Evolutionary conservation across 208 protist genomes (phyloP), one percentile per base, ranked within the genome.

Genomic region (Leishmania tarentolae): DNA sequence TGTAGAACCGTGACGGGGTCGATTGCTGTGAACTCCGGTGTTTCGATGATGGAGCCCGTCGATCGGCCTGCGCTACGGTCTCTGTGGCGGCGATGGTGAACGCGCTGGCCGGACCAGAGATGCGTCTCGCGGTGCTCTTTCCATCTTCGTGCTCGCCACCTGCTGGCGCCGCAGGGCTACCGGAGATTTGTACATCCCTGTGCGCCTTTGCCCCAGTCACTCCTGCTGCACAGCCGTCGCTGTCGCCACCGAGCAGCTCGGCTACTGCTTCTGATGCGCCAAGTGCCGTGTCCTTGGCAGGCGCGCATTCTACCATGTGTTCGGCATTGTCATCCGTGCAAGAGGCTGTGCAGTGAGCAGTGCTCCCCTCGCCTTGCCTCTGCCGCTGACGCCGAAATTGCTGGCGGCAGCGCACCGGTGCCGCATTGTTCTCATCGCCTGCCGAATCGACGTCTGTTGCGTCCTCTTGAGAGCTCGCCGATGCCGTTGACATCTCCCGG

Each of bases 241-340:
- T 68, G 24, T 68, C 53, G 69, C 46, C 78, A 17, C 78, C 78
- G 40, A 81, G 56, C n/a, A 81, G 52, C 52, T 37, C 78, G 11
- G 69, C 42, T 40, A 17, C 56, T 4, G 68, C 31, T 8, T 53
- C 46, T 53, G 42, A 8, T 53, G 28, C 44, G 24, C 42, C 7
- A 52, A 13, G 42, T 37, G 28, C 68, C 28, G 24, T 19, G 35
- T 73, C 44, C 2, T 52, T 52, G 2, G 68, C 37, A 73, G 44
- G 52, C 40, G 11, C 3, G 28, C 24, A 50, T 35, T 28, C 68
- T 9, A 21, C 19, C 8, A 9, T 47, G 42, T 73, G 40, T 28
- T 52, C 68, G 5, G 8, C 44, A 73, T 6, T 28, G 24, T 53
- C 44, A 37, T 5, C 42, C 31, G 42, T 52, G 68, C 24, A 35